Evolutionary conservation across 148 eudicot species (phyloP).

Genomic region (Pouteria glomerata): DNA sequence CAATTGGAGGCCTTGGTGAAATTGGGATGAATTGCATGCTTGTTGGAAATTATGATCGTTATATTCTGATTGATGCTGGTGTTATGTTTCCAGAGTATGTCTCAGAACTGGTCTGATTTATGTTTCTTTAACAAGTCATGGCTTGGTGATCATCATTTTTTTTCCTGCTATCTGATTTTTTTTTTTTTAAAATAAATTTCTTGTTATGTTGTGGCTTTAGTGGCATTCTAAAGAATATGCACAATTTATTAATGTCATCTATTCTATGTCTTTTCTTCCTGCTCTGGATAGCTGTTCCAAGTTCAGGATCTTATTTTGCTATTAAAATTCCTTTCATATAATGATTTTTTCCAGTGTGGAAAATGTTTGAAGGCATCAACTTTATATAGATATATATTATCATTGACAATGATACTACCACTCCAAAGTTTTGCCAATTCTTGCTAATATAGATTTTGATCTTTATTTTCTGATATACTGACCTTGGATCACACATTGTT

Average conservation of each 20-base stretch:
- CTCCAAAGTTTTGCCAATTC: background rate
- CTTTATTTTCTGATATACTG: conserved; percentile 3
- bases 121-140: background rate
- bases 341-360: background rate
- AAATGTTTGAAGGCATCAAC: background rate
- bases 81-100: conserved; percentile 97
- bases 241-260: background rate
- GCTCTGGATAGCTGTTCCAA: background rate
- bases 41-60: conserved; percentile 94
- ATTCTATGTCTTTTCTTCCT: background rate
- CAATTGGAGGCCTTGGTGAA: conserved; percentile 97
- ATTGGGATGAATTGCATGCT: conserved; percentile 99
- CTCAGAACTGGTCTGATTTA: background rate
- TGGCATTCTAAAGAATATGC: background rate
- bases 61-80: conserved; percentile 95
- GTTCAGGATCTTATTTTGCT: background rate
- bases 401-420: background rate
- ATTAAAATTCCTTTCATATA: background rate
- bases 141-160: conserved; percentile 1
- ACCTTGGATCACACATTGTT: conserved; percentile 4
- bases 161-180: background rate
- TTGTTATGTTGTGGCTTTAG: background rate
- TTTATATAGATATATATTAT: background rate
- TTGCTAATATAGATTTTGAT: background rate
- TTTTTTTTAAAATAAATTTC: background rate